Base-by-base conservation (phyloP, 2,329 filamentous ascomycete genomes). In the Fusarium heterosporum region DNA sequence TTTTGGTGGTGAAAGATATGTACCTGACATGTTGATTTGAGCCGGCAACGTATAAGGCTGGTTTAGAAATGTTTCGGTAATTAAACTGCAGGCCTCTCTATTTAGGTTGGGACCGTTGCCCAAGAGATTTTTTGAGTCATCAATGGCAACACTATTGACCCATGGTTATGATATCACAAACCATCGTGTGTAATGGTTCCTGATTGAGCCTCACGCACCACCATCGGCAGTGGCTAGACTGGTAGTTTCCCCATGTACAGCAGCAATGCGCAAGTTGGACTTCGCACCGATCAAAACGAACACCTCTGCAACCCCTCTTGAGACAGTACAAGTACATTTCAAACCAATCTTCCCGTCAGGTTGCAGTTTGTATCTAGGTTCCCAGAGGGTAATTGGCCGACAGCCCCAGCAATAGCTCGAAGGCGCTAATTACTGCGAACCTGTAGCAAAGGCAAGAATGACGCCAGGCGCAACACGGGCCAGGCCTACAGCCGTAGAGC, bases 211-310 rank as follows among this genome's bases (percentile, higher is more conserved):
- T 22, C 16, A 10, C 28, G 45, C 22, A 51, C 28, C 45, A 46
- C 53, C 39, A 51, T 48, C 58, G 56, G 34, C 43, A 61, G 54
- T 62, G 64, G 59, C 58, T 45, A 61, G 61, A 55, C 38, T 57
- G 55, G 39, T 46, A 59, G 41, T 56, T 57, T 28, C n/a, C 32
- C 54, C 38, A 51, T 63, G 60, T 36, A 39, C 48, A 64, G 67
- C 47, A 48, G 47, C 60, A 59, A 46, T 30, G 49, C 61, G 55
- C 43, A 62, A 32, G 42, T 51, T 68, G 66, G 60, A 57, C 55
- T 57, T 53, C 42, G 29, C 47, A 56, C 52, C 57, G 46, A 58
- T 49, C 46, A 60, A 46, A 55, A 57, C 48, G 50, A 70, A 52
- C 42, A 49, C 49, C 52, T 55, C 46, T 52, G 32, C 39, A 26